Conservation (phyloP, 1,139 yeast species). For the Saccharomycopsis crataegensis region DNA sequence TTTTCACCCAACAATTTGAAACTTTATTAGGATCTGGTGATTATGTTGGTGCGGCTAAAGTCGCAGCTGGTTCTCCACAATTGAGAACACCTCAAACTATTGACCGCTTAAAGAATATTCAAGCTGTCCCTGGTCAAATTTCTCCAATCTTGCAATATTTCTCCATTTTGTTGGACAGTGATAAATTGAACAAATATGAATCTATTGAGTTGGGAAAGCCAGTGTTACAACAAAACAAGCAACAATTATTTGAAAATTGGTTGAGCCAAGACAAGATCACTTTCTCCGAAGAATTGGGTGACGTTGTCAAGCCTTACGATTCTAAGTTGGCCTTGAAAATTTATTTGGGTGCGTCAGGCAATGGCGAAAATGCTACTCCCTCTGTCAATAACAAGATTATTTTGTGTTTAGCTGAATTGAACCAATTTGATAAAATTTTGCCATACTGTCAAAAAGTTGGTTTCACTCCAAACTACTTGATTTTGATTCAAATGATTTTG, state of each 20-base stretch:
- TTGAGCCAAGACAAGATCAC: conserved; percentile 90
- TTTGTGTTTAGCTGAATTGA: conserved; percentile 86
- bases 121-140: conserved; percentile 93
- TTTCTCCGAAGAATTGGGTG: conserved; percentile 94
- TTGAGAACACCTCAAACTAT: conserved; percentile 94
- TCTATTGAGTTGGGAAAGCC: conserved; percentile 94
- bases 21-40: conserved; percentile 78
- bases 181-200: conserved; percentile 88
- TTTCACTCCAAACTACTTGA: conserved; percentile 85
- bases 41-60: conserved; percentile 88
- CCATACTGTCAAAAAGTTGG: conserved; percentile 90
- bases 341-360: conserved; percentile 48
- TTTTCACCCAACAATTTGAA: conserved; percentile 89
- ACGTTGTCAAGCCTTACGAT: conserved; percentile 84
- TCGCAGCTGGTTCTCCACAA: conserved; percentile 93
- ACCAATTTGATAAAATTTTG: conserved; percentile 91
- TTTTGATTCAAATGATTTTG: conserved; percentile 82
- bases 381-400: conserved; percentile 86
- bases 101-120: conserved; percentile 82
- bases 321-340: conserved; percentile 84
- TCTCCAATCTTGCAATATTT: conserved; percentile 93
- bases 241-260: conserved; percentile 93
- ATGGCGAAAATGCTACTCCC: conserved; percentile 6
- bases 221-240: conserved; percentile 91
- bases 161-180: conserved; percentile 86